Evolutionary conservation across 208 protist genomes (phyloP).

Genomic region (Entamoeba moshkovskii): DNA sequence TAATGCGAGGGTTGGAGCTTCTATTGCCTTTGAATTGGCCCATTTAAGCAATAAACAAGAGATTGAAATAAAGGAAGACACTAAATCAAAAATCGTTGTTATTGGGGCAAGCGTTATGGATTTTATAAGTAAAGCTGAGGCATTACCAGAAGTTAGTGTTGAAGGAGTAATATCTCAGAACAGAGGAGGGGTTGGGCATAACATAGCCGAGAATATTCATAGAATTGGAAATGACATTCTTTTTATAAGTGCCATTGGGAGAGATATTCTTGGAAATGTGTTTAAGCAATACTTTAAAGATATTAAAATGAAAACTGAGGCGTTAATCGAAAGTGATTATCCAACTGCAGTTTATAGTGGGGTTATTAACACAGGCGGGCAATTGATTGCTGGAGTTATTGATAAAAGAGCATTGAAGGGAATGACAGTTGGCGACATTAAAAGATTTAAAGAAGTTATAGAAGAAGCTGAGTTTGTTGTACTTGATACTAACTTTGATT

Average conservation of each 20-base stretch:
- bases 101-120: not conserved
- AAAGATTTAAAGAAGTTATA: not conserved
- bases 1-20: conserved; percentile 50
- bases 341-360: not conserved
- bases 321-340: not conserved
- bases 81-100: not conserved
- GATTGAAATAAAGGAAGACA: not conserved
- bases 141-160: not conserved
- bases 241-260: not conserved
- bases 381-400: not conserved
- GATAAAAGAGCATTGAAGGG: not conserved
- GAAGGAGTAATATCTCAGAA: not conserved
- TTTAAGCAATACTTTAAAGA: not conserved
- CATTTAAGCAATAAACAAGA: not conserved
- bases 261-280: not conserved
- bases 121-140: not conserved
- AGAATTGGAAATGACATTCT: not conserved
- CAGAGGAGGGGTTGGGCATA: not conserved
- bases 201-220: not conserved
- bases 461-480: not conserved
- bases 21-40: conserved; percentile 38
- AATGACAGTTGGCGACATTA: not conserved
- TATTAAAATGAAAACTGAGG: not conserved
- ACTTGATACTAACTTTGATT: not conserved
- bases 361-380: not conserved